Conservation (phyloP, 2,329 filamentous ascomycete species). For the Talaromyces pinophilus region DNA sequence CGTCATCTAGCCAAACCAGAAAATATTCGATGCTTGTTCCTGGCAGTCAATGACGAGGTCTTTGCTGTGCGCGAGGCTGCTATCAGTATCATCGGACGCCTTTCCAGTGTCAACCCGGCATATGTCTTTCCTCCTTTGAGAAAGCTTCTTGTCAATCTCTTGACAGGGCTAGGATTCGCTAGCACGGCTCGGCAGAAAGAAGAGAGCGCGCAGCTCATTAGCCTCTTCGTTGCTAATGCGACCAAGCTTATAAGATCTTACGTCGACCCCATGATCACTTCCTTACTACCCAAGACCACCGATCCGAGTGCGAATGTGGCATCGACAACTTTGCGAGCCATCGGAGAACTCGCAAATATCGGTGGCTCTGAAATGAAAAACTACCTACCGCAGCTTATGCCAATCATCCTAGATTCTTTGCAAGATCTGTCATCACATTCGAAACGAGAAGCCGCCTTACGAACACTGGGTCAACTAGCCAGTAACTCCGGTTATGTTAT, state of each 20-base stretch:
- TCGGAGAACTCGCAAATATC: constrained; percentile 90
- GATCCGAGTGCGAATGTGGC: constrained; percentile 86
- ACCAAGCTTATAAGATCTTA: constrained; percentile 93
- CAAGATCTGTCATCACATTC: constrained; percentile 89
- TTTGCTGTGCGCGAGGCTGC: constrained; percentile 92
- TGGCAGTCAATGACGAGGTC: constrained; percentile 91
- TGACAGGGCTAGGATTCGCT: constrained; percentile 95
- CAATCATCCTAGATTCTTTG: constrained; percentile 86
- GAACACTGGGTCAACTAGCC: constrained; percentile 86
- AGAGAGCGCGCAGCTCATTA: constrained; percentile 90
- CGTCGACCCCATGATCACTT: constrained; percentile 92
- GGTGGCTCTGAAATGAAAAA: constrained; percentile 91
- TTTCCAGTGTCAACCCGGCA: constrained; percentile 88
- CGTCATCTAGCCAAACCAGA: constrained; percentile 95
- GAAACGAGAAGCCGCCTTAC: constrained; percentile 88
- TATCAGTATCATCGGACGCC: constrained; percentile 91
- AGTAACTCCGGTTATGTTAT: constrained; percentile 98
- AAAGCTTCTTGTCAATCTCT: constrained; percentile 91
- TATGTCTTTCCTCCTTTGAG: constrained; percentile 95
- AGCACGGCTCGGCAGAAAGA: constrained; percentile 93
- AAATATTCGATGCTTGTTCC: constrained; percentile 92
- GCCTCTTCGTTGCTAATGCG: constrained; percentile 87
- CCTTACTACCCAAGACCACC: constrained; percentile 87
- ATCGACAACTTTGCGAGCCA: constrained; percentile 89
- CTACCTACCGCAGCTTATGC: constrained; percentile 91